phyloP scores from a whole-genome alignment of 495 filamentous ascomycete species.

The Penicillium cosmopolitanum region DNA sequence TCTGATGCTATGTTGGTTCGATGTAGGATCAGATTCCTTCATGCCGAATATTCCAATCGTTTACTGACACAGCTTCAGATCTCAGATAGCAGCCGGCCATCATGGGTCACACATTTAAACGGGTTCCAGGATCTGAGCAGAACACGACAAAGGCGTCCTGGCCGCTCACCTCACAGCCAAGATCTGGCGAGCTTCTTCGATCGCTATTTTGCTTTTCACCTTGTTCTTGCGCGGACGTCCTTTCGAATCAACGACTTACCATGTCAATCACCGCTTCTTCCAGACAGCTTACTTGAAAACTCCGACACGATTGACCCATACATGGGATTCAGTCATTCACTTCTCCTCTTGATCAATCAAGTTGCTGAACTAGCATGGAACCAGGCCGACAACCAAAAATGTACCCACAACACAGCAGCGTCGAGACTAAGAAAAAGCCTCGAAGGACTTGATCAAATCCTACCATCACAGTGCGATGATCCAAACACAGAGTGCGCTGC shows the following conservation, averaged over 20 bases:
- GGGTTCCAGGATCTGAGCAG: constrained; percentile 27
- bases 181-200: constrained; percentile 29
- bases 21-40: constrained; percentile 8
- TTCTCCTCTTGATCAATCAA: constrained; percentile 28
- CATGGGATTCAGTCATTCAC: constrained; percentile 31
- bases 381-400: constrained; percentile 6
- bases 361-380: constrained; percentile 26
- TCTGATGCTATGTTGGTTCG: constrained; percentile 33
- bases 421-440: constrained; percentile 12
- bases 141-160: constrained; percentile 18
- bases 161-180: constrained; percentile 18
- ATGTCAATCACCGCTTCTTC: constrained; percentile 4
- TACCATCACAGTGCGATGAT: constrained; percentile 17
- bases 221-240: constrained; percentile 29
- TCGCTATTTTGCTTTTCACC: constrained; percentile 31
- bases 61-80: constrained; percentile 18
- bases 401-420: not conserved
- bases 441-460: constrained; percentile 20
- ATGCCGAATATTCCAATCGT: not conserved
- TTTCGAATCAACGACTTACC: constrained; percentile 17
- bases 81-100: constrained; percentile 29
- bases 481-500: constrained; percentile 19
- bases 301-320: constrained; percentile 29
- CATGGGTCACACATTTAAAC: constrained; percentile 32
- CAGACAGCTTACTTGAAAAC: constrained; percentile 13